Percentiles rank a stretch among this genome's conserved stretches.
Conservation (phyloP, 306 rosid genomes). For the Inga oerstediana region DNA sequence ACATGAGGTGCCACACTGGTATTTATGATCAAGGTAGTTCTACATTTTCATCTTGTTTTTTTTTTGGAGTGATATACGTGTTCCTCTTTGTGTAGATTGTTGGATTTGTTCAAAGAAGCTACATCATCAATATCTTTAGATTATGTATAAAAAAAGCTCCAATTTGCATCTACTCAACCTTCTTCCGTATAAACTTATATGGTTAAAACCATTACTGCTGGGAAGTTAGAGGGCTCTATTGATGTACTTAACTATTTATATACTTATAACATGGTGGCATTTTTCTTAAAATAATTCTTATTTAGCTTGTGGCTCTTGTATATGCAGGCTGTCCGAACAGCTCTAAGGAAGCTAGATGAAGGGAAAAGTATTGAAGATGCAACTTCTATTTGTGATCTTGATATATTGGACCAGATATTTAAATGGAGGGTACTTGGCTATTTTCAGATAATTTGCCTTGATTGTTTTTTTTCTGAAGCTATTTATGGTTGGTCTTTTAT, state of each 20-base stretch:
- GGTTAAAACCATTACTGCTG: slow-evolving; percentile 72
- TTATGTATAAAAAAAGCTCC: slow-evolving; percentile 55
- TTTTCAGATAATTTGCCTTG: slow-evolving; percentile 9
- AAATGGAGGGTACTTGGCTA: slow-evolving; percentile 77
- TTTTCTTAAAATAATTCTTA: neutral
- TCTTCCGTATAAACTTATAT: slow-evolving; percentile 43
- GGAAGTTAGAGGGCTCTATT: slow-evolving; percentile 85
- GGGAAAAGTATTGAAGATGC: slow-evolving; percentile 71
- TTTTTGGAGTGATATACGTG: neutral
- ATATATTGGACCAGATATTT: slow-evolving; percentile 61
- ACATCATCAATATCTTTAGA: slow-evolving; percentile 64
- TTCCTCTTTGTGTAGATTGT: slow-evolving; percentile 52
- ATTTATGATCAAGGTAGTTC: slow-evolving; percentile 21
- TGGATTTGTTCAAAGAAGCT: slow-evolving; percentile 65
- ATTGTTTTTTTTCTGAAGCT: slow-evolving; percentile 16
- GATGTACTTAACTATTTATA: slow-evolving; percentile 48
- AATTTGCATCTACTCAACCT: slow-evolving; percentile 60
- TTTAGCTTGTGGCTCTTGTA: slow-evolving; percentile 24
- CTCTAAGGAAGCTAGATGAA: slow-evolving; percentile 61
- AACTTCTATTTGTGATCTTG: slow-evolving; percentile 77
- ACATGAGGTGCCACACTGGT: slow-evolving; percentile 19
- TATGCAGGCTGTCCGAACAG: slow-evolving; percentile 79
- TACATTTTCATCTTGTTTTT: no score
- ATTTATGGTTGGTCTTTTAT: slow-evolving; percentile 6
- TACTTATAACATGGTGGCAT: slow-evolving; percentile 6